Base-by-base conservation (phyloP, 2,329 filamentous ascomycete species). In the Fonsecaea monophora region DNA sequence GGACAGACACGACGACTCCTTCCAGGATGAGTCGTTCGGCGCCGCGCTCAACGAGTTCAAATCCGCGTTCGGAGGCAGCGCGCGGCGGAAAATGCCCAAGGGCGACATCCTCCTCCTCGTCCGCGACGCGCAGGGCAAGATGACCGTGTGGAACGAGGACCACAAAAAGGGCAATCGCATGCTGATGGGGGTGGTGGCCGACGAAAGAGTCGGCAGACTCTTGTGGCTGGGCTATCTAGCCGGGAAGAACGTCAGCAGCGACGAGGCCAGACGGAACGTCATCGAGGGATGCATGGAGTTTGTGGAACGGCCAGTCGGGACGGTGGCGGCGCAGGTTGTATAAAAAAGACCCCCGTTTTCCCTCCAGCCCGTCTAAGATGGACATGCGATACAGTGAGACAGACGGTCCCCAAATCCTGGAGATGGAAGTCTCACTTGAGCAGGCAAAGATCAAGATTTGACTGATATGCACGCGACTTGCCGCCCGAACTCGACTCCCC, bases 161-260 rank as follows among this genome's bases (percentile, higher is more conserved):
- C 25, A 21, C 45, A 78, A 80, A 13, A 74, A 78, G 68, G 78
- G 81, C 45, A 76, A 79, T 40, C 75, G 84, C 78, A 83, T 82
- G 77, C 85, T 77, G 76, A 77, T 98, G 72, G 95, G 95, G 1
- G 81, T 84, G 0, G 88, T 98, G 0, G 74, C 78, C 0, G 95
- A 98, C 75, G 91, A 95, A 81, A 84, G 94, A 62, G 83, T 99
- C 12, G 90, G 90, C 64, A 87, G 91, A 65, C 81, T 94, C 67
- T 81, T 98, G 25, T 98, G 94, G 94, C 80, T 97, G 76, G 90
- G 94, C 72, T 99, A 97, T 79, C 82, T 99, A 37, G 92, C 88
- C 4, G 95, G 95, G 0, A 90, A 87, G 77, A 92, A 89, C 74
- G 93, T 97, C 9, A 93, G 93, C 35, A 96, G 92, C 70, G 92